Conservation (phyloP, 192 early-diverging fungal species). For the Geranomyces variabilis region DNA sequence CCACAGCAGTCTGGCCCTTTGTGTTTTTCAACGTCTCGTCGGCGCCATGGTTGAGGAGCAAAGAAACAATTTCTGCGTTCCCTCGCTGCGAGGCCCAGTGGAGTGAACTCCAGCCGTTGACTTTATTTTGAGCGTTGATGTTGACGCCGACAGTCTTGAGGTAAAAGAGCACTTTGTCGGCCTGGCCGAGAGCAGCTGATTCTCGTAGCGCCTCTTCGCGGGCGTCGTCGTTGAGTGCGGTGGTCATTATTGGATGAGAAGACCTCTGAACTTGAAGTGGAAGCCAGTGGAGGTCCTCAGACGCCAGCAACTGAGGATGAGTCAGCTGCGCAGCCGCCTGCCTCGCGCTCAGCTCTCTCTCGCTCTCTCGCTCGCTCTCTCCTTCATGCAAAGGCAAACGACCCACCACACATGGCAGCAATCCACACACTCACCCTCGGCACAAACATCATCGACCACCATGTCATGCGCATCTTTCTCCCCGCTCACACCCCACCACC, state of each 20-base stretch:
- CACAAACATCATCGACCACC: background rate
- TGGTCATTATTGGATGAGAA: too few species aligned
- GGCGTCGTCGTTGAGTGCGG: background rate
- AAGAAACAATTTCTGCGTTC: constrained; percentile 69
- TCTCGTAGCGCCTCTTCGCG: constrained; percentile 37
- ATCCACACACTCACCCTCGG: background rate
- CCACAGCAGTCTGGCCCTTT: constrained; percentile 73
- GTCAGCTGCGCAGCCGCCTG: too few species aligned
- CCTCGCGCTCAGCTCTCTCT: too few species aligned
- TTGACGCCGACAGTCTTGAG: constrained; percentile 63
- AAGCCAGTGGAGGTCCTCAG: too few species aligned
- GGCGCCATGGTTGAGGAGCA: constrained; percentile 78
- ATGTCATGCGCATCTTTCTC: constrained; percentile 3
- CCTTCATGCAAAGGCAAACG: too few species aligned
- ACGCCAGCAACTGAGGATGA: too few species aligned
- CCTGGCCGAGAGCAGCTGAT: constrained; percentile 71
- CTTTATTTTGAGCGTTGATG: constrained; percentile 69
- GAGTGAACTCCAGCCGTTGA: constrained; percentile 87
- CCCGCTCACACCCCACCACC: background rate
- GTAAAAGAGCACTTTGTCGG: constrained; percentile 66
- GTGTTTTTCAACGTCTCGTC: constrained; percentile 65
- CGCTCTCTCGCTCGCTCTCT: too few species aligned
- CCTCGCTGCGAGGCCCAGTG: constrained; percentile 91
- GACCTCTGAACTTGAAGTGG: too few species aligned
- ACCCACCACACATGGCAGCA: background rate